phyloP scores from a whole-genome alignment of 2,329 filamentous ascomycete species.

The Pseudodiploospora longispora region DNA sequence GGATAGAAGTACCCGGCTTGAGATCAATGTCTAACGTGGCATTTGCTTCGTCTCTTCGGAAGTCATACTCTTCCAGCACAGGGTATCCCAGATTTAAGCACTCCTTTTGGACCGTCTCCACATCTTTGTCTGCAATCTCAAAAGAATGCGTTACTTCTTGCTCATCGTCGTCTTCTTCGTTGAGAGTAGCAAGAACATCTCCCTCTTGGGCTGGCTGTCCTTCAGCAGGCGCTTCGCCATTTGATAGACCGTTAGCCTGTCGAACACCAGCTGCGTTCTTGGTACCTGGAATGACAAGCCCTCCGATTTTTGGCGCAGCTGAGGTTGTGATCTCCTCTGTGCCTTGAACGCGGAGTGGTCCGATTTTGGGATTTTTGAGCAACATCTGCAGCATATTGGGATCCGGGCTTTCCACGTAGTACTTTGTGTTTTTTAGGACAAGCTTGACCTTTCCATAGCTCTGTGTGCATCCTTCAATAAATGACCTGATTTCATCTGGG shows the following conservation, averaged over 20 bases:
- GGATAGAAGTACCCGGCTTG: constrained; percentile 80
- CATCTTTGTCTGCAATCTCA: constrained; percentile 73
- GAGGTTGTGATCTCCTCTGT: constrained; percentile 67
- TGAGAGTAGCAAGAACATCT: constrained; percentile 63
- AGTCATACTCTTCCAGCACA: constrained; percentile 94
- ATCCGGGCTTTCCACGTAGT: constrained; percentile 88
- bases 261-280: constrained; percentile 84
- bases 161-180: constrained; percentile 82
- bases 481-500: constrained; percentile 70
- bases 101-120: constrained; percentile 81
- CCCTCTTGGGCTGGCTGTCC: constrained; percentile 49
- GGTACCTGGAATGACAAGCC: constrained; percentile 86
- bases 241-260: constrained; percentile 48
- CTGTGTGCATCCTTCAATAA: constrained; percentile 71
- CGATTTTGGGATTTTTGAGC: constrained; percentile 77
- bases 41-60: constrained; percentile 82
- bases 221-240: constrained; percentile 32
- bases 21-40: constrained; percentile 90
- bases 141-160: constrained; percentile 87
- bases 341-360: constrained; percentile 67
- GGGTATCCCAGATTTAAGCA: constrained; percentile 82
- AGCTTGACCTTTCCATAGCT: constrained; percentile 95
- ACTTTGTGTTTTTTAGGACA: constrained; percentile 88
- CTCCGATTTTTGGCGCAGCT: constrained; percentile 77
- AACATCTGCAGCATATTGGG: constrained; percentile 77